Conservation (phyloP, 768 basidiomycete genomes). For the Termitomyces titanicus region DNA sequence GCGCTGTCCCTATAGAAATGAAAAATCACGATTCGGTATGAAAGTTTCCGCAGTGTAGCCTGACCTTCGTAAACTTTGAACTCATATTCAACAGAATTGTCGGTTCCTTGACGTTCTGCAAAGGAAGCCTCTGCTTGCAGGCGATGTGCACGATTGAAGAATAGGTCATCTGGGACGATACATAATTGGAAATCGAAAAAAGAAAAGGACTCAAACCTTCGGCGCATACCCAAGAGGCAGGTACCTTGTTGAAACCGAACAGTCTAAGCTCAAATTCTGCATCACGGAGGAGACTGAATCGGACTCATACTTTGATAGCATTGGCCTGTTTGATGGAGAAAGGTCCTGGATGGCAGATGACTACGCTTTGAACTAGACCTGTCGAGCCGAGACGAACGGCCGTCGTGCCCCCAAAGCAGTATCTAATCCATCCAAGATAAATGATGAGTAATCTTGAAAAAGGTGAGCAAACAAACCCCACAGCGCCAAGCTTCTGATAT, state of each 20-base stretch:
- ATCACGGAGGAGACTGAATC: neutral
- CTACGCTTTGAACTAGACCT: conserved; percentile 17
- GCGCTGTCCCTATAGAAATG: conserved; percentile 17
- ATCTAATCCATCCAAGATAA: conserved; percentile 8
- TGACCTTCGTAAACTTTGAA: conserved; percentile 21
- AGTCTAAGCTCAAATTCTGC: neutral
- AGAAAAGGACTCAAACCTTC: conserved; percentile 13
- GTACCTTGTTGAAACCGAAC: conserved; percentile 12
- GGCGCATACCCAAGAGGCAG: conserved; percentile 22
- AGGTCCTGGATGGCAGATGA: conserved; percentile 19
- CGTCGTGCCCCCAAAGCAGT: conserved; percentile 21
- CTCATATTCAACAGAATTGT: conserved; percentile 19
- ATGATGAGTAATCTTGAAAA: neutral
- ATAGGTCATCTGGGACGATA: conserved; percentile 16
- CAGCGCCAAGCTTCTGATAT: conserved; percentile 37
- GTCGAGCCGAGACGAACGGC: conserved; percentile 16
- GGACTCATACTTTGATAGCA: conserved; percentile 17
- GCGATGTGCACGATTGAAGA: conserved; percentile 13
- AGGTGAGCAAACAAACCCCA: conserved; percentile 26
- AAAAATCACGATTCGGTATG: neutral
- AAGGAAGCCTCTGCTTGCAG: conserved; percentile 18
- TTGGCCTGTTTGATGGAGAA: conserved; percentile 14
- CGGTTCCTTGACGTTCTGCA: conserved; percentile 17
- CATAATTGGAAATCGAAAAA: neutral
- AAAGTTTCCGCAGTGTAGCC: neutral